phyloP scores from a whole-genome alignment of 2,329 filamentous ascomycete genomes.

The Orbilia brochopaga region DNA sequence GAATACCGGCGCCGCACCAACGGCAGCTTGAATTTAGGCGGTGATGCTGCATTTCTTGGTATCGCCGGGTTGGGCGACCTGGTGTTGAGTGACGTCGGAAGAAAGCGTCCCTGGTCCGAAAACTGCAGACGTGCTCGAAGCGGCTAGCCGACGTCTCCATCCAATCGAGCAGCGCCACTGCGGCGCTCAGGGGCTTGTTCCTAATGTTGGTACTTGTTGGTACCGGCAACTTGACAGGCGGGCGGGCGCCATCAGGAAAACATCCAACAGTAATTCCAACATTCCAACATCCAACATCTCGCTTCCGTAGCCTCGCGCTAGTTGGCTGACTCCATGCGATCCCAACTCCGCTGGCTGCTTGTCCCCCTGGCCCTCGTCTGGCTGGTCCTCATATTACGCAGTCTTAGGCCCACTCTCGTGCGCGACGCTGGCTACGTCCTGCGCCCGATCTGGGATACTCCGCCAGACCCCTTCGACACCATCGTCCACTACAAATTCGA shows the following conservation, averaged over 20 bases:
- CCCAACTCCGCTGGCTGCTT: background rate
- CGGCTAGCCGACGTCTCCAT: no score
- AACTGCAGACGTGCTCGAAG: no score
- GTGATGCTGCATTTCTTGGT: background rate
- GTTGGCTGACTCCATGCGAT: background rate
- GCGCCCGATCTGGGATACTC: slow-evolving; percentile 28
- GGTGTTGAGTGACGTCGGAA: no score
- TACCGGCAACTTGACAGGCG: no score
- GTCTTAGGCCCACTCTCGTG: slow-evolving; percentile 23
- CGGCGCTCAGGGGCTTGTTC: no score
- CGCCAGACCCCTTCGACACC: slow-evolving; percentile 39
- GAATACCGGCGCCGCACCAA: background rate
- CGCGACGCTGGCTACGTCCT: slow-evolving; percentile 35
- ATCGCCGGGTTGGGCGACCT: background rate
- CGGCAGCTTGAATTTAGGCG: background rate
- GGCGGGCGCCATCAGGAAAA: no score
- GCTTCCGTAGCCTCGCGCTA: background rate
- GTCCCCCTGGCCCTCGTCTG: slow-evolving; percentile 24
- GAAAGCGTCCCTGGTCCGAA: no score
- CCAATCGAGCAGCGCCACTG: no score
- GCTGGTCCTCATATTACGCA: slow-evolving; percentile 28
- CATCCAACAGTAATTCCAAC: no score
- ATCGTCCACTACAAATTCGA: slow-evolving; percentile 36
- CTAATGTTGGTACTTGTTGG: no score
- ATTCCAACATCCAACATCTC: background rate